These are phyloP conservation scores for Auricularia cornea DNA, from an alignment of 768 basidiomycete genomes.

Conservation along the genomic window DNA sequence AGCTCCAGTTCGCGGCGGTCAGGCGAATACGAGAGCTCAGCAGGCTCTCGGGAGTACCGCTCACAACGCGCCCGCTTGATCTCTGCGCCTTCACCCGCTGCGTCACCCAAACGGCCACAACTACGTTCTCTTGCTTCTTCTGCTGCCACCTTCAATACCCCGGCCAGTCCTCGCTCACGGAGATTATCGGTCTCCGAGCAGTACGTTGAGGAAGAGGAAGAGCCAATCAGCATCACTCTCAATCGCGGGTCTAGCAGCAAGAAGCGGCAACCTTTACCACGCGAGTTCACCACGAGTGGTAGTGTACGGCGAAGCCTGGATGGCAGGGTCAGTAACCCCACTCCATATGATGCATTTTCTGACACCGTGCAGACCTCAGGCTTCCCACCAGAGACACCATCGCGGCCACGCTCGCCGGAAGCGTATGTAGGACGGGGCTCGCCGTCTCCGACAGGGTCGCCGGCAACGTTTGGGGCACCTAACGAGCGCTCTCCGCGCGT, in stretches of 20 bases:
- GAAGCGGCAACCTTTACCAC: not conserved
- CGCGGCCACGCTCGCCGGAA: not conserved
- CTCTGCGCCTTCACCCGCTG: not conserved
- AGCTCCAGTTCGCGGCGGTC: not conserved
- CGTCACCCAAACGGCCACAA: not conserved
- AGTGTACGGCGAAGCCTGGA: not conserved
- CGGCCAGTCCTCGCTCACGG: not conserved
- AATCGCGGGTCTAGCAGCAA: not conserved
- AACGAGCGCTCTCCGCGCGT: not conserved
- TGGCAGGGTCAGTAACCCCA: not conserved
- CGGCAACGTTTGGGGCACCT: not conserved
- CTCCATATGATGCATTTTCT: not conserved
- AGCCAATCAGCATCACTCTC: not conserved
- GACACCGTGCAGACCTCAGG: not conserved
- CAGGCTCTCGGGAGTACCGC: not conserved
- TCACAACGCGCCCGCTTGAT: not conserved
- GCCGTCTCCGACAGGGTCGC: not conserved
- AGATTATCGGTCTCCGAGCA: not conserved
- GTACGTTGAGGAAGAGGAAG: not conserved
- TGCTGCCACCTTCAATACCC: not conserved
- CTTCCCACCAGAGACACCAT: not conserved
- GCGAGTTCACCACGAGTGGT: not conserved
- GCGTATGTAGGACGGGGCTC: not conserved
- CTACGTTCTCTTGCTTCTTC: not conserved
- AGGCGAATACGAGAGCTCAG: not conserved